Evolutionary conservation across 2,329 filamentous ascomycete species (phyloP).

Genomic region (Colletotrichum trifolii): DNA sequence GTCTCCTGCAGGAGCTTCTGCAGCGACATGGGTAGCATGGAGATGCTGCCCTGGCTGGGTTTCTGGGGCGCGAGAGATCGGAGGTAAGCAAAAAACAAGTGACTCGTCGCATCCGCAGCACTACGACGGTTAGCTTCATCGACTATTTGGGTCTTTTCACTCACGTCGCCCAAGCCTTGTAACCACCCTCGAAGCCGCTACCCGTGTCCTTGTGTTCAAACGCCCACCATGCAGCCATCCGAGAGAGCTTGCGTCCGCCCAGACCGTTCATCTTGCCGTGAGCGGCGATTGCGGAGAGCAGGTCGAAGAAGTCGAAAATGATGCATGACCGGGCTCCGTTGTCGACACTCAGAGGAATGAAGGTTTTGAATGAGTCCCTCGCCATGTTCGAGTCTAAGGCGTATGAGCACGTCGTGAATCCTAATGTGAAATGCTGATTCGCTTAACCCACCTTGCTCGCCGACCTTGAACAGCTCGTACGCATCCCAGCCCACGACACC

Average conservation of each 20-base stretch:
- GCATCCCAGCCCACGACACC: constrained; percentile 97
- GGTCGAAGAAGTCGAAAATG: constrained; percentile 96
- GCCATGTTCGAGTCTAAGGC: constrained; percentile 86
- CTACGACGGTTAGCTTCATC: constrained; percentile 58
- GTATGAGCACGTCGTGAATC: constrained; percentile 12
- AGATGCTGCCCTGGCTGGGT: constrained; percentile 80
- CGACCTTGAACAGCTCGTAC: constrained; percentile 94
- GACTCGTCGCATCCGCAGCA: constrained; percentile 93
- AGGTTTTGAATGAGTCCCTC: constrained; percentile 93
- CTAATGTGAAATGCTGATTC: constrained; percentile 1
- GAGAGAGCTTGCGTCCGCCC: constrained; percentile 90
- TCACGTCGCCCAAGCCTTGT: constrained; percentile 86
- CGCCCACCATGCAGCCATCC: constrained; percentile 98
- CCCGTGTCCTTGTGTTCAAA: constrained; percentile 91
- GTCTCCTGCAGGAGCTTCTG: constrained; percentile 92
- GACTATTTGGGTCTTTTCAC: constrained; percentile 41
- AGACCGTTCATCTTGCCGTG: constrained; percentile 94
- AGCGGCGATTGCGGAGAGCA: constrained; percentile 89
- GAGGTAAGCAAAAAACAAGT: constrained; percentile 97
- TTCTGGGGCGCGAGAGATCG: constrained; percentile 88
- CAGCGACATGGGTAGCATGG: constrained; percentile 87
- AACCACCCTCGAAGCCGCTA: constrained; percentile 94
- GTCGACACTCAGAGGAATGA: constrained; percentile 93
- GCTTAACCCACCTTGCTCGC: constrained; percentile 80
- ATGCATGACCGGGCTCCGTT: constrained; percentile 87